Evolutionary conservation across 805 yeast species (phyloP), one percentile per base, ranked within the genome.

Genomic region (Kurtzmaniella fragi): DNA sequence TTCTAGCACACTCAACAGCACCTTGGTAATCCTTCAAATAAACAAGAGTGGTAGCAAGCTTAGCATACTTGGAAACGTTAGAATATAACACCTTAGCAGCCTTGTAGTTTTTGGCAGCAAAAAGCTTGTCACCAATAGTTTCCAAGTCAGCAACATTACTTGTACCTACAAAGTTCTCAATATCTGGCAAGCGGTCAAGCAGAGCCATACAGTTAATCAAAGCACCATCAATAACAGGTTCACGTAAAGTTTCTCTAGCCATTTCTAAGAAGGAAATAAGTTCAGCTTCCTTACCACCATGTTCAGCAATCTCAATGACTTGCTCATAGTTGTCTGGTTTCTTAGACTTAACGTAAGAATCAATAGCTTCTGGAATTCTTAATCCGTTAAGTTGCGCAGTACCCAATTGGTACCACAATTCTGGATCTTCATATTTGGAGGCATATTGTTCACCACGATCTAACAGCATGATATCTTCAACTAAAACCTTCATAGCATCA

Each of bases 1-100:
- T 93, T 73, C 99, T 84, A 16, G 99, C 99, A 65, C 97, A 89
- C 58, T 93, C 98, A 46, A 93, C 99, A 37, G 99, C 99, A 41
- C 87, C 80, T 68, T 93, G 97, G 63, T 88, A 90, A 60, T 93
- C 97, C 40, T 80, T 81, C 55, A 93, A 71, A 70, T 82, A 89
- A 28, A 93, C 99, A 57, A 90, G 77, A 25, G 98, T 91, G n/a
- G 96, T 84, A 12, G 99, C 98, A 52, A 93, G 77, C 63, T 90
- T 93, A 35, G 96, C 84, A 75, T 95, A 91, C 68, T 91, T 93
- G 31, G 96, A 88, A 42, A 91, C 82, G 47, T 81, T 83, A 8
- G 89, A 71, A 65, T 78, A 93, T 52, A 95, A 77, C 46, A 88
- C 71, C 67, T 89, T 91, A 31, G 99, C 96, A 36, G 96, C 98